These are phyloP conservation scores for Rhododendron griersonianum DNA, from an alignment of 148 eudicot genomes.

Conservation along the genomic window DNA sequence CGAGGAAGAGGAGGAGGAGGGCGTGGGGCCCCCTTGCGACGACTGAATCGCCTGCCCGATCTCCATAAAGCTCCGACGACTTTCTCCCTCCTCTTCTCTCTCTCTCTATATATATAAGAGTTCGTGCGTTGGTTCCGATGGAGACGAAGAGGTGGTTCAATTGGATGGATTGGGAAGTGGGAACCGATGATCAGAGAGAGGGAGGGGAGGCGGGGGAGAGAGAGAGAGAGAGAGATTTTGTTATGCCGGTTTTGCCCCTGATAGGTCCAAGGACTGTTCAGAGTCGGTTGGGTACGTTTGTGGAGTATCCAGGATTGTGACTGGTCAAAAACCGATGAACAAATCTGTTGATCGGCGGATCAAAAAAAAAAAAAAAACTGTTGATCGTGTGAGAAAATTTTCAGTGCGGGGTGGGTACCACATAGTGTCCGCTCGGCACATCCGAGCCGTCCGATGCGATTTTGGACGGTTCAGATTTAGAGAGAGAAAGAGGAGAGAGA, in stretches of 20 bases:
- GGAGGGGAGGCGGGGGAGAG: not conserved
- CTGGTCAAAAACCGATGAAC: too few relatives aligned
- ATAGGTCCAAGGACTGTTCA: not conserved
- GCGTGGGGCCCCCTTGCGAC: constrained; percentile 3
- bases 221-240: not conserved
- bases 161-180: not conserved
- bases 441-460: too few relatives aligned
- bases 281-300: too few relatives aligned
- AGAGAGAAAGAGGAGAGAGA: too few relatives aligned
- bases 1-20: constrained; percentile 11
- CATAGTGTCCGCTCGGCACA: too few relatives aligned
- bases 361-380: too few relatives aligned
- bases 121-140: not conserved
- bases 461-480: too few relatives aligned
- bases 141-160: constrained; percentile 14
- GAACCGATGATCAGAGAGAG: constrained; percentile 3
- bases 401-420: too few relatives aligned
- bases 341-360: too few relatives aligned
- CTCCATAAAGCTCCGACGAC: constrained; percentile 44
- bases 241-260: not conserved
- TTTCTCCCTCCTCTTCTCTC: not conserved
- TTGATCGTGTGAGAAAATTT: too few relatives aligned
- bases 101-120: not conserved
- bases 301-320: too few relatives aligned
- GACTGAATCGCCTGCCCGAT: constrained; percentile 30